Evolutionary conservation across 768 basidiomycete species (phyloP).

Genomic region (Agaricus subrufescens): DNA sequence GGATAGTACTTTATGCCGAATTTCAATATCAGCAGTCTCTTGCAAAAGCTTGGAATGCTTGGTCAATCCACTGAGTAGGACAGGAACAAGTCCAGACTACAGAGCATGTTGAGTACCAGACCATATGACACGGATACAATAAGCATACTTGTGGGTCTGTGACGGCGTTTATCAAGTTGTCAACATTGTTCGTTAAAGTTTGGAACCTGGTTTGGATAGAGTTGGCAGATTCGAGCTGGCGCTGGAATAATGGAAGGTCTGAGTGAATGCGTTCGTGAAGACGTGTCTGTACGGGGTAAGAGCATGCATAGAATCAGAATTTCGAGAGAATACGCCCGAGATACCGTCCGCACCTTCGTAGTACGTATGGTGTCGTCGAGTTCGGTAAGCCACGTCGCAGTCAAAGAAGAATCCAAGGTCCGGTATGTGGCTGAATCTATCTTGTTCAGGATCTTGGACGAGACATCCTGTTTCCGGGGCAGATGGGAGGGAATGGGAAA

Average conservation of each 20-base stretch:
- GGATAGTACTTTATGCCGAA: conserved; percentile 44
- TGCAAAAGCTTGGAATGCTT: conserved; percentile 62
- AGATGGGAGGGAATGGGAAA: conserved; percentile 71
- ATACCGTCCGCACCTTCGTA: conserved; percentile 53
- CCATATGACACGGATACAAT: conserved; percentile 4
- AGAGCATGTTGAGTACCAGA: conserved; percentile 6
- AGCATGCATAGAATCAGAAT: conserved; percentile 10
- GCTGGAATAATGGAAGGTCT: conserved; percentile 59
- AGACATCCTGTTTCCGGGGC: conserved; percentile 68
- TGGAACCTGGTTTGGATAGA: conserved; percentile 58
- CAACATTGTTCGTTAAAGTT: conserved; percentile 48
- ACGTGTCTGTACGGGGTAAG: conserved; percentile 39
- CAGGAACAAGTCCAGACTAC: conserved; percentile 68
- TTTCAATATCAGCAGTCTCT: conserved; percentile 50
- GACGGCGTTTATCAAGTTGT: conserved; percentile 43
- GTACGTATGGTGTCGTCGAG: conserved; percentile 65
- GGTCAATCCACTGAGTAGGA: conserved; percentile 48
- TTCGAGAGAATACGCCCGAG: background rate
- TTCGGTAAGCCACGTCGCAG: conserved; percentile 66
- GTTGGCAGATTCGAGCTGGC: conserved; percentile 56
- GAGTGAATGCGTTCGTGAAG: conserved; percentile 71
- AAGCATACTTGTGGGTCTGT: conserved; percentile 54
- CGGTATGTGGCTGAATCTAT: conserved; percentile 58
- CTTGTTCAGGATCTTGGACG: conserved; percentile 66
- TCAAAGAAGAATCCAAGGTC: conserved; percentile 54